phyloP scores from a whole-genome alignment of 768 basidiomycete species.

The Boletus tomentosulus region DNA sequence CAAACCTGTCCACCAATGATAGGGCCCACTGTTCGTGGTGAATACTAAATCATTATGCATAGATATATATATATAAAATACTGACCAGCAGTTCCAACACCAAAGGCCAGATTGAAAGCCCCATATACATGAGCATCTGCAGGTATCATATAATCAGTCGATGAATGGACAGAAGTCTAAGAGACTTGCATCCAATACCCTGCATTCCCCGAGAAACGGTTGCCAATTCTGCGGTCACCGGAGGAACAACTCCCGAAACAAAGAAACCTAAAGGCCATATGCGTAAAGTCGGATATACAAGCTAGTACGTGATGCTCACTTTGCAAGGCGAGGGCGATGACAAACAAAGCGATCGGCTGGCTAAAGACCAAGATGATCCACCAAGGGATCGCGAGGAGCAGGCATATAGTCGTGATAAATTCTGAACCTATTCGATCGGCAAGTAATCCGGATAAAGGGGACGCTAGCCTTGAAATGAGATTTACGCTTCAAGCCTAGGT shows the following conservation, averaged over 20 bases:
- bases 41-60: not conserved
- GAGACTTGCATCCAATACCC: conserved; percentile 62
- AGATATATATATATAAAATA: not conserved
- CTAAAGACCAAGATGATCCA: conserved; percentile 52
- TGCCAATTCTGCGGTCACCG: conserved; percentile 65
- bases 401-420: conserved; percentile 45
- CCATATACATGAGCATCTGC: conserved; percentile 73
- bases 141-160: not conserved
- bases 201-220: conserved; percentile 50
- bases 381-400: conserved; percentile 60
- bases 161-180: not conserved
- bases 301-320: conserved; percentile 37
- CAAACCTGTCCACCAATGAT: conserved; percentile 63
- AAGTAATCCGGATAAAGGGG: conserved; percentile 54
- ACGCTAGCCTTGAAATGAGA: conserved; percentile 36
- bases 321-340: conserved; percentile 43
- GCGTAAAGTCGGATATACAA: not conserved
- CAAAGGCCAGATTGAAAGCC: conserved; percentile 69
- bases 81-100: conserved; percentile 58
- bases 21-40: conserved; percentile 52
- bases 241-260: conserved; percentile 53
- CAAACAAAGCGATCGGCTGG: conserved; percentile 43
- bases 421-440: conserved; percentile 55
- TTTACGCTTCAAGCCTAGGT: not conserved
- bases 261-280: conserved; percentile 49